phyloP scores from a whole-genome alignment of 331 rosid genomes.

The Pyracantha coccinea region DNA sequence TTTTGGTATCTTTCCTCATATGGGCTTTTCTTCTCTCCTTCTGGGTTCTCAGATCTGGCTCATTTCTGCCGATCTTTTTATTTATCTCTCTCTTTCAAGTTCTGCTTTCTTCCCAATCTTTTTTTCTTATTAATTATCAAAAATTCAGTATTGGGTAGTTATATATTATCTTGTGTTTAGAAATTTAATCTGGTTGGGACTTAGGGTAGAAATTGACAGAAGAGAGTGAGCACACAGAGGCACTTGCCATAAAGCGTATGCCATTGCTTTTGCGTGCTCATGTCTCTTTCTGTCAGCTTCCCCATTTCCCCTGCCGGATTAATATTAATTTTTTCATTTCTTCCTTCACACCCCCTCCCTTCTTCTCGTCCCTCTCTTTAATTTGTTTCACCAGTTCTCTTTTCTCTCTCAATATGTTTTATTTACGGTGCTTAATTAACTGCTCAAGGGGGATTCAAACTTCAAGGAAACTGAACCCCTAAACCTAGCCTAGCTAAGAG shows the following conservation, averaged over 20 bases:
- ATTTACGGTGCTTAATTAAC: neutral
- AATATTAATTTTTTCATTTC: neutral
- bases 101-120: neutral
- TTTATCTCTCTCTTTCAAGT: neutral
- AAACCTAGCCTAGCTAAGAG: neutral
- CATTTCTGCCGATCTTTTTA: neutral
- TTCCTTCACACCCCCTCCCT: neutral
- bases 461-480: neutral
- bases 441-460: neutral
- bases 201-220: conserved; percentile 82
- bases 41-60: conserved; percentile 48
- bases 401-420: neutral
- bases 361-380: neutral
- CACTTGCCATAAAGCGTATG: conserved; percentile 38
- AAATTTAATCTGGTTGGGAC: conserved; percentile 15
- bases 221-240: conserved; percentile 99
- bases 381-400: neutral
- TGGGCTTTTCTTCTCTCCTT: conserved; percentile 1
- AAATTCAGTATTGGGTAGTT: neutral
- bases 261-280: conserved; percentile 84
- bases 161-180: neutral
- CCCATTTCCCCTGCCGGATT: conserved; percentile 18
- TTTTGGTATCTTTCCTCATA: conserved; percentile 17
- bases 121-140: neutral
- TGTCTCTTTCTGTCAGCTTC: conserved; percentile 74